Evolutionary conservation across 495 filamentous ascomycete species (phyloP).

Genomic region (Talaromyces stipitatus): DNA sequence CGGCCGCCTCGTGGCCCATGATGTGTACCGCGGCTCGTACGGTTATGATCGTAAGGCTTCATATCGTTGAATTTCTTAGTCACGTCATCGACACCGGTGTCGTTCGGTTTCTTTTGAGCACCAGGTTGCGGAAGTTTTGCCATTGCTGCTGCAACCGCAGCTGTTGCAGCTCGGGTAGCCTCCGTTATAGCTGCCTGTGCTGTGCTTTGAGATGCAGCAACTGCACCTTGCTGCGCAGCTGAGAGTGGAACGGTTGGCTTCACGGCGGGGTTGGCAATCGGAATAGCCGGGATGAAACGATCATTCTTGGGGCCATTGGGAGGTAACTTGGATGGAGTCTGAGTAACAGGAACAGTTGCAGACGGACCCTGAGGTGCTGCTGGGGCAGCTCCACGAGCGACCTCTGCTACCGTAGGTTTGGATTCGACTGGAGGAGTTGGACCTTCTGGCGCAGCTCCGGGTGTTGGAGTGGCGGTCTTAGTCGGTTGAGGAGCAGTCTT

Average conservation of each 20-base stretch:
- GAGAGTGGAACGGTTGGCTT: constrained; percentile 35
- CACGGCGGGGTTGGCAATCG: constrained; percentile 35
- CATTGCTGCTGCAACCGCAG: constrained; percentile 85
- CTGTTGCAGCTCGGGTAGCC: constrained; percentile 74
- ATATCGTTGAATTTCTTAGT: constrained; percentile 83
- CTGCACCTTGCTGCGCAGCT: constrained; percentile 20
- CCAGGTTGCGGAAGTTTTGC: constrained; percentile 59
- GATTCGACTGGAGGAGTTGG: constrained; percentile 57
- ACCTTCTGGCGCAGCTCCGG: constrained; percentile 23
- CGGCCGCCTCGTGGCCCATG: constrained; percentile 45
- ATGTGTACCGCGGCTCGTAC: constrained; percentile 45
- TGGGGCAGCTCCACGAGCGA: constrained; percentile 21
- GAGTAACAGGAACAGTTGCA: constrained; percentile 19
- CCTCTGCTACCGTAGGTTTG: constrained; percentile 50
- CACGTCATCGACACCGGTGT: constrained; percentile 62
- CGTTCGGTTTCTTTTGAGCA: constrained; percentile 35
- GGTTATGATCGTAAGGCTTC: constrained; percentile 54
- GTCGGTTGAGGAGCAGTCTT: constrained; percentile 26
- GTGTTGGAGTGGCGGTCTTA: constrained; percentile 28
- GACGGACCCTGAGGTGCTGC: constrained; percentile 34
- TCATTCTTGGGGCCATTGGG: constrained; percentile 60
- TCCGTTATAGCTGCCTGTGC: constrained; percentile 46
- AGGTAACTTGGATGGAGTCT: constrained; percentile 34
- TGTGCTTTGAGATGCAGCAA: constrained; percentile 25
- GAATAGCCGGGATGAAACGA: constrained; percentile 67